phyloP scores from a whole-genome alignment of 2,329 filamentous ascomycete species.

The Penicillium fuscoglaucum region DNA sequence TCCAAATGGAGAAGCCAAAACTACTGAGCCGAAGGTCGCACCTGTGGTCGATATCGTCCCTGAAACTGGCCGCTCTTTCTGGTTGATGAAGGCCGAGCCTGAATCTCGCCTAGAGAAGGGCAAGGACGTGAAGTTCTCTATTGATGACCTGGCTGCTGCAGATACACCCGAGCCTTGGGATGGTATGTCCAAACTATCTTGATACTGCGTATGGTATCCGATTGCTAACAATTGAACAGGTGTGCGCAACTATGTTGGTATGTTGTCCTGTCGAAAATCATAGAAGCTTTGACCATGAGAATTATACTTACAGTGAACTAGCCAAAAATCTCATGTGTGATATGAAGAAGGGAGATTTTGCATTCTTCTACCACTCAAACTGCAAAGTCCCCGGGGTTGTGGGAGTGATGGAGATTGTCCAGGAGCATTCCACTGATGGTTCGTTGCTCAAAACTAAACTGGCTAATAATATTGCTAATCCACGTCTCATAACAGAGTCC shows the following conservation, averaged over 20 bases:
- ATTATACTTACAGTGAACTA: slow-evolving; percentile 27
- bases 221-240: slow-evolving; percentile 36
- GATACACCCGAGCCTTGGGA: slow-evolving; percentile 86
- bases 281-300: not conserved
- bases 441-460: slow-evolving; percentile 36
- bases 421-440: slow-evolving; percentile 79
- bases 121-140: slow-evolving; percentile 87
- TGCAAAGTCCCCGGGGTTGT: slow-evolving; percentile 86
- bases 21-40: slow-evolving; percentile 17
- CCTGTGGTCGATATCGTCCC: slow-evolving; percentile 3
- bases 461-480: slow-evolving; percentile 11
- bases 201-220: not conserved
- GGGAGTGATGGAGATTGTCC: slow-evolving; percentile 84
- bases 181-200: slow-evolving; percentile 56
- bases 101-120: slow-evolving; percentile 84
- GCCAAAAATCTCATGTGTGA: slow-evolving; percentile 86
- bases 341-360: slow-evolving; percentile 89
- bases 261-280: slow-evolving; percentile 14
- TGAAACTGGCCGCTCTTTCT: slow-evolving; percentile 55
- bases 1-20: slow-evolving; percentile 17
- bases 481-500: slow-evolving; percentile 51
- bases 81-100: slow-evolving; percentile 86
- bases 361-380: slow-evolving; percentile 97
- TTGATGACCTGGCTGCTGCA: slow-evolving; percentile 77
- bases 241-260: slow-evolving; percentile 47